Evolutionary conservation across 2,329 filamentous ascomycete species (phyloP).

Genomic region (Diaporthe sp.): DNA sequence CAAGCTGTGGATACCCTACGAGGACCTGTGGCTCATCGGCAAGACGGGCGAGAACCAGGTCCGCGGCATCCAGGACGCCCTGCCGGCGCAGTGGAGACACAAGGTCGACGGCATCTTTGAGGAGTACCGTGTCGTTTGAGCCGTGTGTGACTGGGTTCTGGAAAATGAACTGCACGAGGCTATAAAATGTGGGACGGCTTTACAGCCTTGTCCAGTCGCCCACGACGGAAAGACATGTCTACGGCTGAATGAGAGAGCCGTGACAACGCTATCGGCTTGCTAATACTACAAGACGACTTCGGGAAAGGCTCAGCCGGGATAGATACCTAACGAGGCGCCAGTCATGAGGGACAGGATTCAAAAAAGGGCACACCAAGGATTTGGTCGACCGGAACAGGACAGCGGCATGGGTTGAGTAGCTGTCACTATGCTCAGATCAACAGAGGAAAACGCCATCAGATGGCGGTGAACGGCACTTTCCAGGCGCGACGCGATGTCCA

Average conservation of each 20-base stretch:
- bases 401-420: not conserved
- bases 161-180: not conserved
- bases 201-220: not conserved
- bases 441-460: not conserved
- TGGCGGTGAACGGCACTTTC: not conserved
- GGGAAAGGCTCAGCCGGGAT: not conserved
- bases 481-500: not conserved
- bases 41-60: slow-evolving; percentile 49
- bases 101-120: slow-evolving; percentile 48
- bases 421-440: not conserved
- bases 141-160: not conserved
- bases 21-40: slow-evolving; percentile 49
- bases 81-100: slow-evolving; percentile 47
- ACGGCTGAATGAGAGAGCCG: not conserved
- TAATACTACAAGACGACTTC: not conserved
- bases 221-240: not conserved
- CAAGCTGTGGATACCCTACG: slow-evolving; percentile 48
- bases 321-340: not conserved
- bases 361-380: not conserved
- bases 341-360: too few species aligned
- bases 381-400: not conserved
- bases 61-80: slow-evolving; percentile 47
- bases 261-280: not conserved
- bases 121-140: slow-evolving; percentile 42
- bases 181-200: not conserved